Evolutionary conservation across 306 rosid species (phyloP).

Genomic region (Chamaecrista fasciculata): DNA sequence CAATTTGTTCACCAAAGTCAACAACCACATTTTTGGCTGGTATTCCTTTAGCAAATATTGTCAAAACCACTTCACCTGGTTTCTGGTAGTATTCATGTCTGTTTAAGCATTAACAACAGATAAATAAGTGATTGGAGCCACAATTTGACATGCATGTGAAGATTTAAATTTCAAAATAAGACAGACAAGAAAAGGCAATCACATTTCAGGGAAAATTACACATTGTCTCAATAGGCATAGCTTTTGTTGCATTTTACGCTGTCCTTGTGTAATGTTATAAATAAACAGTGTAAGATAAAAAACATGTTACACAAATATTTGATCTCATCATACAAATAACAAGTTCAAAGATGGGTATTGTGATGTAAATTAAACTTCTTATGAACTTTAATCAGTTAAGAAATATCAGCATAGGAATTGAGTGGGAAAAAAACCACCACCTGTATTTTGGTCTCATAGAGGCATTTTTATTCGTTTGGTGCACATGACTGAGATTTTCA

Average conservation of each 20-base stretch:
- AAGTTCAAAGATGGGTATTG: not conserved
- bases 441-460: constrained; percentile 51
- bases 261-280: not conserved
- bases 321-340: not conserved
- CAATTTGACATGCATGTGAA: constrained; percentile 4
- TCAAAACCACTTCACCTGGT: constrained; percentile 83
- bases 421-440: constrained; percentile 24
- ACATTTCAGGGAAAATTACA: constrained; percentile 14
- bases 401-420: not conserved
- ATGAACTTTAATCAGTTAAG: not conserved
- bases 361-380: not conserved
- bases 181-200: not conserved
- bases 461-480: constrained; percentile 21
- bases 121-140: constrained; percentile 17
- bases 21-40: constrained; percentile 59
- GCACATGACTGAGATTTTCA: constrained; percentile 12
- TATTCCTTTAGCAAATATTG: constrained; percentile 85
- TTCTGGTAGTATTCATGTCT: constrained; percentile 95
- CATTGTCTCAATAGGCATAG: not conserved
- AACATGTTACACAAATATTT: not conserved
- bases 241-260: not conserved
- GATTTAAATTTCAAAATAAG: not conserved
- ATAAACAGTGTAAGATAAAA: not conserved
- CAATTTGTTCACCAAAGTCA: constrained; percentile 91
- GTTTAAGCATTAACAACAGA: constrained; percentile 33